Evolutionary conservation across 2,329 filamentous ascomycete species (phyloP).

Genomic region (Alternaria infectoria): DNA sequence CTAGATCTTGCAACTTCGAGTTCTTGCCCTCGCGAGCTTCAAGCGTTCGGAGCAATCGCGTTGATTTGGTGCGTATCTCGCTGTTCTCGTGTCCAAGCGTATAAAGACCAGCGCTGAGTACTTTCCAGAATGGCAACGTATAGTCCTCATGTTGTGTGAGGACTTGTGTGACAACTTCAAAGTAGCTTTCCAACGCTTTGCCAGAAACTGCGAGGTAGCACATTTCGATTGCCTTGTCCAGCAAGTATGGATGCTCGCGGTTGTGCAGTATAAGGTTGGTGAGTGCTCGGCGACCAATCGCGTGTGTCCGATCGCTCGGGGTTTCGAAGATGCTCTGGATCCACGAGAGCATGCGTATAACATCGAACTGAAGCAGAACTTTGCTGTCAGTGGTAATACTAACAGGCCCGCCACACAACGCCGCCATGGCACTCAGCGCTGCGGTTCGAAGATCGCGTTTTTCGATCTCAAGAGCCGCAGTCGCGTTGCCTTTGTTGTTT

Average conservation of each 20-base stretch:
- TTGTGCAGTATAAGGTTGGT: slow-evolving; percentile 92
- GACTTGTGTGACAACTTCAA: slow-evolving; percentile 88
- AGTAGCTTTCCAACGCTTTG: slow-evolving; percentile 93
- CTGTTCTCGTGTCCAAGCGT: slow-evolving; percentile 92
- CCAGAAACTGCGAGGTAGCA: slow-evolving; percentile 83
- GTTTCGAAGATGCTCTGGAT: slow-evolving; percentile 94
- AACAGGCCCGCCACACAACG: slow-evolving; percentile 82
- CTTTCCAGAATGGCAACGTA: slow-evolving; percentile 85
- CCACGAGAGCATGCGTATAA: slow-evolving; percentile 92
- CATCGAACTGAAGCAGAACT: slow-evolving; percentile 86
- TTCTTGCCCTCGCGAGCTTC: slow-evolving; percentile 84
- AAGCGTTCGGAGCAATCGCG: slow-evolving; percentile 76
- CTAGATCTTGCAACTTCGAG: slow-evolving; percentile 94
- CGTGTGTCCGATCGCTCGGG: slow-evolving; percentile 87
- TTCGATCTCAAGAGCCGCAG: slow-evolving; percentile 94
- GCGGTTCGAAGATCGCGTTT: slow-evolving; percentile 90
- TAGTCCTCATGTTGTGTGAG: slow-evolving; percentile 84
- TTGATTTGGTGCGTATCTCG: slow-evolving; percentile 86
- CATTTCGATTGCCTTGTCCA: slow-evolving; percentile 88
- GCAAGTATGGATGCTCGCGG: slow-evolving; percentile 79
- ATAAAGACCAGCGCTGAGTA: slow-evolving; percentile 86
- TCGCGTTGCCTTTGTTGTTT: slow-evolving; percentile 77
- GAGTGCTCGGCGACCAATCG: slow-evolving; percentile 85
- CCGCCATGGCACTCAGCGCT: slow-evolving; percentile 93
- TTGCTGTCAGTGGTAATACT: slow-evolving; percentile 88